Percentiles rank a stretch among this genome's conserved stretches.
phyloP scores from a whole-genome alignment of 257 asterid genomes.

The Scutellaria barbata region DNA sequence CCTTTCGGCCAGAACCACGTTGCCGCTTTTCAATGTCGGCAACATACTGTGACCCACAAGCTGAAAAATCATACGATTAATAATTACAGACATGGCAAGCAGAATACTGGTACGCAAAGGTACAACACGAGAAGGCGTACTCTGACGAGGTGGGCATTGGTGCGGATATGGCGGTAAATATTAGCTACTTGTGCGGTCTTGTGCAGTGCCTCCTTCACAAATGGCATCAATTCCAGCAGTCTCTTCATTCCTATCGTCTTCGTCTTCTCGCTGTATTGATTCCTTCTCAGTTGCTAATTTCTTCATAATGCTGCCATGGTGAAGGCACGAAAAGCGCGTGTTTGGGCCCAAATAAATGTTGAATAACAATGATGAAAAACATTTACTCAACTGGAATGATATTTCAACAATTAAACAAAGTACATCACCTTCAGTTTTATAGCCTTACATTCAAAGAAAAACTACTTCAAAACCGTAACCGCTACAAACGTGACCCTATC shows the following conservation, averaged over 20 bases:
- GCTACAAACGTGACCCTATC: too few relatives aligned
- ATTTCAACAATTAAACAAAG: too few relatives aligned
- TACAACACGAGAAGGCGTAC: constrained; percentile 43
- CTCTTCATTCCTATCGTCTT: constrained; percentile 30
- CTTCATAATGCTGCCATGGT: not conserved
- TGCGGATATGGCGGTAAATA: constrained; percentile 60
- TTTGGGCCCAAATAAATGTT: too few relatives aligned
- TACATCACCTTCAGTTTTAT: too few relatives aligned
- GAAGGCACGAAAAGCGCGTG: not conserved
- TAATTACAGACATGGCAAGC: not conserved
- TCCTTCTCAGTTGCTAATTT: not conserved
- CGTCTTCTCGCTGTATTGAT: not conserved
- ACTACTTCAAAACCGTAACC: too few relatives aligned
- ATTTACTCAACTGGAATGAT: too few relatives aligned
- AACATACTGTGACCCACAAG: constrained; percentile 81
- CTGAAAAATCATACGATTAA: constrained; percentile 44
- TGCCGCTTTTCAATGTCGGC: constrained; percentile 65
- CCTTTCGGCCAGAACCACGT: constrained; percentile 58
- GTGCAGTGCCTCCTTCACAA: constrained; percentile 61
- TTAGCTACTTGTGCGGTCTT: constrained; percentile 49
- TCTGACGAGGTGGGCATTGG: constrained; percentile 51
- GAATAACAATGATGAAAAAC: too few relatives aligned
- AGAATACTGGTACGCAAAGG: constrained; percentile 16
- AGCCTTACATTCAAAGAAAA: too few relatives aligned
- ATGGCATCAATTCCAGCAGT: constrained; percentile 43